Conservation (phyloP, 306 rosid species). For the Abrus precatorius region DNA sequence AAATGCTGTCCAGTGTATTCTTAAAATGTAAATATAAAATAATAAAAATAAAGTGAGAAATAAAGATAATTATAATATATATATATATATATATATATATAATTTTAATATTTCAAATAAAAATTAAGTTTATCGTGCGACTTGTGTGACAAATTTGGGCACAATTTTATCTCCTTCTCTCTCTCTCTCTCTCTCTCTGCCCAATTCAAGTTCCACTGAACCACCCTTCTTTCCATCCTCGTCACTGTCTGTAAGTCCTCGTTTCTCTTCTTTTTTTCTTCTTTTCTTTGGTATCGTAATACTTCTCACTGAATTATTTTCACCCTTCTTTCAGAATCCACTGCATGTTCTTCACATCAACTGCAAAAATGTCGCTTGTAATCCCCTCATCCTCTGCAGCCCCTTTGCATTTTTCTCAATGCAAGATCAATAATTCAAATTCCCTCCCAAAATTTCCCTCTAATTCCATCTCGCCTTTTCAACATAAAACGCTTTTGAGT, state of each 20-base stretch:
- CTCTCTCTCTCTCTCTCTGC: no score
- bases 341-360: not conserved
- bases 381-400: slow-evolving; percentile 54
- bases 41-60: no score
- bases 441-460: slow-evolving; percentile 34
- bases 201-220: not conserved
- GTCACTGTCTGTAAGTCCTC: not conserved
- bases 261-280: not conserved
- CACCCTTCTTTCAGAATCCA: slow-evolving; percentile 36
- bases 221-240: slow-evolving; percentile 14
- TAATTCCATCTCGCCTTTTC: slow-evolving; percentile 48
- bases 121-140: not conserved
- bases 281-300: not conserved
- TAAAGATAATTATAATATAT: no score
- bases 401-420: slow-evolving; percentile 52
- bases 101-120: no score
- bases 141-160: not conserved
- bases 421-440: slow-evolving; percentile 48
- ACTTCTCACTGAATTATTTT: not conserved
- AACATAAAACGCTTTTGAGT: slow-evolving; percentile 30
- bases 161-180: not conserved
- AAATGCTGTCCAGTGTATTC: no score
- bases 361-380: slow-evolving; percentile 66
- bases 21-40: no score
- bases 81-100: no score